These are phyloP conservation scores for Kitagawia praeruptora DNA, from an alignment of 129 eudicot genomes.

Conservation along the genomic window DNA sequence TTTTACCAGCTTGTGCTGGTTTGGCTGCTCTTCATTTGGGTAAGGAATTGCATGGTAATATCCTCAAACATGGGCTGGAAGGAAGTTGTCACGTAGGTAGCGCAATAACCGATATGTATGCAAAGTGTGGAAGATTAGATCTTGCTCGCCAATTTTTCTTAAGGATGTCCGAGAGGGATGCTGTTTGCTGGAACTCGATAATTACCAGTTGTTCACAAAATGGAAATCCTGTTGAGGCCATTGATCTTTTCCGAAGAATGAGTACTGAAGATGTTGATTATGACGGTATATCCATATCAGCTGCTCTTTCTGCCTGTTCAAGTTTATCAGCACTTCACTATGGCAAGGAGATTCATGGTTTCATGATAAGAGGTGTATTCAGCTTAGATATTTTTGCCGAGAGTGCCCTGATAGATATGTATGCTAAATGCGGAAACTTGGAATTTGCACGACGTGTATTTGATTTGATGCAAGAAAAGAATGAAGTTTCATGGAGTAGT, in stretches of 20 bases:
- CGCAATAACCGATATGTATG: conserved; percentile 70
- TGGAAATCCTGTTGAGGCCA: conserved; percentile 54
- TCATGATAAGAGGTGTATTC: conserved; percentile 44
- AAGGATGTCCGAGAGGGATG: conserved; percentile 48
- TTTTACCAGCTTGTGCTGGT: conserved; percentile 82
- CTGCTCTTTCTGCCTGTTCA: conserved; percentile 71
- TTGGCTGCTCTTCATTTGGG: conserved; percentile 48
- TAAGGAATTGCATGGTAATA: conserved; percentile 59
- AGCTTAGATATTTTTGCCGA: conserved; percentile 46
- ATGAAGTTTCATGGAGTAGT: conserved; percentile 88
- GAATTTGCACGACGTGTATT: conserved; percentile 46
- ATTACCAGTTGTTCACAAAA: conserved; percentile 69
- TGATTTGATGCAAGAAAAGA: conserved; percentile 39
- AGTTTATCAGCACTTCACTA: conserved; percentile 42
- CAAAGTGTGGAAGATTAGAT: conserved; percentile 68
- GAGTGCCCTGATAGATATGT: conserved; percentile 64
- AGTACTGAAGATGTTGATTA: conserved; percentile 34
- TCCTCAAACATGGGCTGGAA: conserved; percentile 43
- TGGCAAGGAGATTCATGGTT: conserved; percentile 74
- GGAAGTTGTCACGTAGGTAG: conserved; percentile 54
- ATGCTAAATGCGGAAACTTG: conserved; percentile 67
- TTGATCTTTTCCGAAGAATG: conserved; percentile 59
- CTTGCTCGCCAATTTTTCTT: conserved; percentile 44
- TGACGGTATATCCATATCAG: conserved; percentile 57
- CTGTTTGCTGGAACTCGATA: conserved; percentile 72